Evolutionary conservation across 768 basidiomycete species (phyloP).

Genomic region (Kwoniella shandongensis): DNA sequence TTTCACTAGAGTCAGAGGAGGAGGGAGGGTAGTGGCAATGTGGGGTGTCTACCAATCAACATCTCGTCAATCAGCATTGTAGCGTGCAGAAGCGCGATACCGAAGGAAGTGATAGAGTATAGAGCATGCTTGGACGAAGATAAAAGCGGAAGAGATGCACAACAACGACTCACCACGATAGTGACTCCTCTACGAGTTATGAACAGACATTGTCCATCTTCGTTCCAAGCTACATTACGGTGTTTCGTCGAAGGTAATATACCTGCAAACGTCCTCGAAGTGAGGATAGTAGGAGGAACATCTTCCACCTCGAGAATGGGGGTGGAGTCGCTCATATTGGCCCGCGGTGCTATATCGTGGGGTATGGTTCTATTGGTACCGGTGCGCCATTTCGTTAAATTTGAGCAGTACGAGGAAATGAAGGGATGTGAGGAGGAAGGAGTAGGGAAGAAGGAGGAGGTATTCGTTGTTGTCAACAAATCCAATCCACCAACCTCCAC

Average conservation of each 20-base stretch:
- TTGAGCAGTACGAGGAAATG: no score
- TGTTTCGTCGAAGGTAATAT: slow-evolving; percentile 17
- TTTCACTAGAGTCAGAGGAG: slow-evolving; percentile 26
- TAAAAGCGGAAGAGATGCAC: not conserved
- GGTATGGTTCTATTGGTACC: no score
- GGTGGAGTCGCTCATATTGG: no score
- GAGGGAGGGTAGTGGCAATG: slow-evolving; percentile 22
- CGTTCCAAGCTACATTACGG: slow-evolving; percentile 34
- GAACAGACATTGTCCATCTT: slow-evolving; percentile 44
- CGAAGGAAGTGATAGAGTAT: no score
- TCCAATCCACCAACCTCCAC: no score
- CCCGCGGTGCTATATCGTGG: no score
- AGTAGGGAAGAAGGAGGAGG: no score
- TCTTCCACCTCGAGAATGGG: not conserved
- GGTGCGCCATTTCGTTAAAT: no score
- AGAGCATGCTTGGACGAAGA: no score
- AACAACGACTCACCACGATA: slow-evolving; percentile 30
- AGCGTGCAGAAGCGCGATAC: no score
- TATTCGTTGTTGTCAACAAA: no score
- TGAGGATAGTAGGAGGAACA: slow-evolving; percentile 20
- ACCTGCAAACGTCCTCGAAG: slow-evolving; percentile 11
- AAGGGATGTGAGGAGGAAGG: no score
- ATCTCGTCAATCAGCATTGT: slow-evolving; percentile 1
- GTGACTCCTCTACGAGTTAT: slow-evolving; percentile 25
- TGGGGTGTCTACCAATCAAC: slow-evolving; percentile 46